These are phyloP conservation scores for Coemansia sp. DNA, from an alignment of 192 early-diverging fungal species.

Conservation along the genomic window DNA sequence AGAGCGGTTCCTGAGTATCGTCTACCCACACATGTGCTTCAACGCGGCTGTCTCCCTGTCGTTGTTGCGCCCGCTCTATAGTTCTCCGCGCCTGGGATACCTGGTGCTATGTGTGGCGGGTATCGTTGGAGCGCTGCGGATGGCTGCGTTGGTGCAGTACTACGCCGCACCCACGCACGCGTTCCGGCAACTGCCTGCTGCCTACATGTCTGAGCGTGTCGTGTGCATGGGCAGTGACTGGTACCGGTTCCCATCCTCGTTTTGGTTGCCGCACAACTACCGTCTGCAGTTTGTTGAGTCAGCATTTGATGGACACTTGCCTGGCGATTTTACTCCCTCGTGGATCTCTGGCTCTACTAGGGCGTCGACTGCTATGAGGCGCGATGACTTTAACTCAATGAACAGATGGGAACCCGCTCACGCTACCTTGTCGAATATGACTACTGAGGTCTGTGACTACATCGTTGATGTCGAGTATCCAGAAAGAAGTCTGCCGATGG, in stretches of 20 bases:
- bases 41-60: constrained; percentile 72
- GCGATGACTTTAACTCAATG: constrained; percentile 39
- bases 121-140: constrained; percentile 69
- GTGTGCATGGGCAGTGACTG: constrained; percentile 95
- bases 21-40: constrained; percentile 86
- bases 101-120: constrained; percentile 53
- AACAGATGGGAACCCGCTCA: constrained; percentile 48
- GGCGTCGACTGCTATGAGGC: constrained; percentile 20
- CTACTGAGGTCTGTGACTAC: constrained; percentile 29
- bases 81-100: constrained; percentile 27
- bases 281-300: constrained; percentile 69
- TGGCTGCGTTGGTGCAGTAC: constrained; percentile 67
- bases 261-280: constrained; percentile 79
- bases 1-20: constrained; percentile 92
- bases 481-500: neutral
- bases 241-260: constrained; percentile 94
- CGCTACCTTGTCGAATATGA: neutral
- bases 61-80: constrained; percentile 56
- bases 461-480: constrained; percentile 29
- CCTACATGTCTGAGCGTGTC: neutral
- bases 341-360: constrained; percentile 16
- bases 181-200: constrained; percentile 62
- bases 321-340: constrained; percentile 68
- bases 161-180: constrained; percentile 75
- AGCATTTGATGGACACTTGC: constrained; percentile 78